Evolutionary conservation across 345 rosid genomes (phyloP).

Genomic region (Salix viminalis): DNA sequence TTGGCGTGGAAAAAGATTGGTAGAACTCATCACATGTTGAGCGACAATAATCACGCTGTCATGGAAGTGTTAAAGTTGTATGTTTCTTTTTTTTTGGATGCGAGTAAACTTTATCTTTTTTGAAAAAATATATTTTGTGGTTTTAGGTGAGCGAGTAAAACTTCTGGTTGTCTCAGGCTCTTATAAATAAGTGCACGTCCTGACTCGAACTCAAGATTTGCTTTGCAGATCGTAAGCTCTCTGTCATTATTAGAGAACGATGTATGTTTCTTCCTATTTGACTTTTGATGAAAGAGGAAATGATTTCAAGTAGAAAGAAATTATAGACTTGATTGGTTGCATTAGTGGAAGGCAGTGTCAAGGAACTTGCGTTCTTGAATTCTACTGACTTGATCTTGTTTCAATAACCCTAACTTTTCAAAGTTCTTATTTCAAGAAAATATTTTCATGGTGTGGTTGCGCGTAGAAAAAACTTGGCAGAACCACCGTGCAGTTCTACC

Average conservation of each 20-base stretch:
- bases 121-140: too few species aligned
- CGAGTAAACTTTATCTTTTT: too few species aligned
- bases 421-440: not conserved
- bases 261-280: too few species aligned
- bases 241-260: too few species aligned
- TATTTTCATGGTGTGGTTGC: not conserved
- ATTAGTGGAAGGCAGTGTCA: not conserved
- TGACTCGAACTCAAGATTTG: too few species aligned
- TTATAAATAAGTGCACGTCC: too few species aligned
- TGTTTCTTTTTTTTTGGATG: too few species aligned
- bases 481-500: not conserved
- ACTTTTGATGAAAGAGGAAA: not conserved
- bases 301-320: not conserved
- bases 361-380: not conserved
- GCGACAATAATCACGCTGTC: not conserved
- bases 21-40: not conserved
- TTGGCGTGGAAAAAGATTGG: not conserved
- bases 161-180: too few species aligned
- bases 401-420: not conserved
- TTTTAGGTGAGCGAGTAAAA: fast-evolving
- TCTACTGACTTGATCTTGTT: too few species aligned
- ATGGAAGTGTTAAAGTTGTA: not conserved
- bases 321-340: not conserved
- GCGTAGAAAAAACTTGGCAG: too few species aligned
- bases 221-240: too few species aligned